Percentiles rank a stretch among this genome's conserved stretches.
These are phyloP conservation scores for Bryum argenteum DNA, from an alignment of 225 moss, liverwort and hornwort species.

Conservation along the genomic window DNA sequence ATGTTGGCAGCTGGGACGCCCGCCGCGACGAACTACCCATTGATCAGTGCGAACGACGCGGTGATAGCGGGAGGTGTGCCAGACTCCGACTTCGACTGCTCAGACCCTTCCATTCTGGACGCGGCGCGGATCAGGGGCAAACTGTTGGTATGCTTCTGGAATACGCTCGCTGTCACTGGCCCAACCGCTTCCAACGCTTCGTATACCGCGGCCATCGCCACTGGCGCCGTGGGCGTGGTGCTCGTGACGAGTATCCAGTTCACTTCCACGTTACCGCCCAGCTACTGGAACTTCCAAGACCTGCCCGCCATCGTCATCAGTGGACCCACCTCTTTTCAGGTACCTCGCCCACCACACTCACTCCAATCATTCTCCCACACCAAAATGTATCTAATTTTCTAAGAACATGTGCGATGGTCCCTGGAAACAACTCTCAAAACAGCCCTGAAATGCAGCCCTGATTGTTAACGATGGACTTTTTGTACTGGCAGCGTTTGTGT, in stretches of 20 bases:
- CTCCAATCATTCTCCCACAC: too few relatives aligned
- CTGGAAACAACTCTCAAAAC: too few relatives aligned
- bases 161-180: constrained; percentile 18
- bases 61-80: background rate
- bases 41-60: constrained; percentile 44
- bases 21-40: constrained; percentile 24
- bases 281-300: constrained; percentile 33
- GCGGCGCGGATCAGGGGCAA: constrained; percentile 33
- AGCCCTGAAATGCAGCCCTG: too few relatives aligned
- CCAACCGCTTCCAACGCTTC: constrained; percentile 12
- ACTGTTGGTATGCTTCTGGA: constrained; percentile 50
- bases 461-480: too few relatives aligned
- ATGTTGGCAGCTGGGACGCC: constrained; percentile 43
- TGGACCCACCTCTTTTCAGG: constrained; percentile 28
- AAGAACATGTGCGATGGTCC: too few relatives aligned
- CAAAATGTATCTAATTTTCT: too few relatives aligned
- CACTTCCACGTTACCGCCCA: constrained; percentile 25
- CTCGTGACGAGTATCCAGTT: constrained; percentile 18
- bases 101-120: constrained; percentile 12
- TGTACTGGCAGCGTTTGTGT: too few relatives aligned
- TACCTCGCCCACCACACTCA: constrained; percentile 1
- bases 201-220: constrained; percentile 26
- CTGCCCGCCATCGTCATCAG: constrained; percentile 40
- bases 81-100: constrained; percentile 44
- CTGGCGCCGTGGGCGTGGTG: constrained; percentile 50